Conservation (phyloP, 768 basidiomycete genomes). For the Amanita fuliginea region DNA sequence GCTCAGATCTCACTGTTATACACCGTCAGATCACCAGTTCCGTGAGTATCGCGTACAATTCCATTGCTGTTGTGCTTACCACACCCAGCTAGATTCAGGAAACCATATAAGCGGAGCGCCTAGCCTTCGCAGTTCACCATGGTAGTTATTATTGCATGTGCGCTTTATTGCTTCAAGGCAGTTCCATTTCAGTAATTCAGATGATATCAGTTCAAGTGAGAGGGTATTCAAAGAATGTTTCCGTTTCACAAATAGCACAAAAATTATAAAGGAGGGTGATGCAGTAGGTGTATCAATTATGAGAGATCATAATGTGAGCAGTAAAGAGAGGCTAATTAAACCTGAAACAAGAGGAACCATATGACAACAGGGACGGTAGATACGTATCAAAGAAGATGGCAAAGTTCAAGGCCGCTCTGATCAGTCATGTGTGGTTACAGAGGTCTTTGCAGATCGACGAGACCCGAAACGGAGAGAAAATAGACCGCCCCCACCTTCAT, state of each 20-base stretch:
- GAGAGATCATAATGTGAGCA: slow-evolving; percentile 1
- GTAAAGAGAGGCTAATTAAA: slow-evolving; percentile 3
- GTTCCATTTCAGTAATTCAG: not conserved
- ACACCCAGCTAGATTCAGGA: slow-evolving; percentile 25
- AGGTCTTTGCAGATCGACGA: slow-evolving; percentile 40
- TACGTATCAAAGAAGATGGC: slow-evolving; percentile 13
- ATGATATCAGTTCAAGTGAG: slow-evolving; percentile 26
- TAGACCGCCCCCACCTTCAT: slow-evolving; percentile 49
- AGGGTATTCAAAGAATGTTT: slow-evolving; percentile 3
- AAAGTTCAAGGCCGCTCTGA: slow-evolving; percentile 11
- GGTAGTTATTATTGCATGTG: slow-evolving; percentile 17
- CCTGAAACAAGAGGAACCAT: slow-evolving; percentile 2
- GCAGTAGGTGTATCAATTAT: slow-evolving; percentile 4
- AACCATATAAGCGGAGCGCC: slow-evolving; percentile 26
- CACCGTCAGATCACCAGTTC: slow-evolving; percentile 38
- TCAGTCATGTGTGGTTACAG: slow-evolving; percentile 20
- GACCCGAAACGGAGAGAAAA: slow-evolving; percentile 75
- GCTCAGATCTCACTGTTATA: slow-evolving; percentile 33
- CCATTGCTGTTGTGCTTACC: not conserved
- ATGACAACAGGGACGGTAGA: slow-evolving; percentile 12
- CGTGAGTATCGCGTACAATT: slow-evolving; percentile 19
- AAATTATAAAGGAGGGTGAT: slow-evolving; percentile 5
- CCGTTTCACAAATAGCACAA: slow-evolving; percentile 6
- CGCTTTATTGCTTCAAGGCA: not conserved
- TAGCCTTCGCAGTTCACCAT: slow-evolving; percentile 29